Conservation (phyloP, 805 yeast species). For the Cyberlindnera petersonii region DNA sequence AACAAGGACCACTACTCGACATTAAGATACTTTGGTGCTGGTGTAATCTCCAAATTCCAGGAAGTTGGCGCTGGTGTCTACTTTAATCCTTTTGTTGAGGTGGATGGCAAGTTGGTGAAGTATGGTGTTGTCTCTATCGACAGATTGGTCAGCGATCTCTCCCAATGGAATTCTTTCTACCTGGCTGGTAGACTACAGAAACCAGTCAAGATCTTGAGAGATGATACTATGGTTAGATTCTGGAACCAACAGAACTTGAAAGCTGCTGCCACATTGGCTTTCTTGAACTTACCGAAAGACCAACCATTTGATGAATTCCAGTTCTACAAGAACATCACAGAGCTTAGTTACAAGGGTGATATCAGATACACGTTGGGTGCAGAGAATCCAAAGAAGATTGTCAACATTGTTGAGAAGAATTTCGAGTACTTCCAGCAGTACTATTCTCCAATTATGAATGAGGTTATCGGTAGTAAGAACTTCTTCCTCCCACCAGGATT, state of each 20-base stretch:
- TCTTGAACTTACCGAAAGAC: constrained; percentile 32
- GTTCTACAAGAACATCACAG: constrained; percentile 73
- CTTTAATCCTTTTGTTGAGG: constrained; percentile 82
- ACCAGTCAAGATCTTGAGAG: constrained; percentile 76
- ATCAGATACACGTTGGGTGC: constrained; percentile 82
- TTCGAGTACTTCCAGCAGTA: constrained; percentile 61
- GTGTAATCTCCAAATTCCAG: constrained; percentile 54
- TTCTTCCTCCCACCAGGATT: constrained; percentile 37
- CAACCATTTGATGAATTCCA: constrained; percentile 51
- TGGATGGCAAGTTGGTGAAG: constrained; percentile 60
- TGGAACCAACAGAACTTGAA: constrained; percentile 73
- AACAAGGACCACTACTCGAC: constrained; percentile 77
- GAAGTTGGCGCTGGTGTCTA: constrained; percentile 85
- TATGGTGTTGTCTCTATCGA: constrained; percentile 80
- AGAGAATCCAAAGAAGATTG: constrained; percentile 86
- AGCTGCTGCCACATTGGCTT: constrained; percentile 67
- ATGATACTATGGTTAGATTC: constrained; percentile 57
- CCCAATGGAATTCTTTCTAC: constrained; percentile 83
- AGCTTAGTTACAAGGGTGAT: constrained; percentile 85
- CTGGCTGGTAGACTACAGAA: constrained; percentile 92
- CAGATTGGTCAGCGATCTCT: constrained; percentile 59
- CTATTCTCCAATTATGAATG: constrained; percentile 57
- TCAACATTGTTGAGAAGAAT: constrained; percentile 81
- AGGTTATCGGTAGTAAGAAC: constrained; percentile 31
- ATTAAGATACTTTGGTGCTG: constrained; percentile 55